phyloP scores from a whole-genome alignment of 1,139 yeast species.

The Candida albicans region DNA sequence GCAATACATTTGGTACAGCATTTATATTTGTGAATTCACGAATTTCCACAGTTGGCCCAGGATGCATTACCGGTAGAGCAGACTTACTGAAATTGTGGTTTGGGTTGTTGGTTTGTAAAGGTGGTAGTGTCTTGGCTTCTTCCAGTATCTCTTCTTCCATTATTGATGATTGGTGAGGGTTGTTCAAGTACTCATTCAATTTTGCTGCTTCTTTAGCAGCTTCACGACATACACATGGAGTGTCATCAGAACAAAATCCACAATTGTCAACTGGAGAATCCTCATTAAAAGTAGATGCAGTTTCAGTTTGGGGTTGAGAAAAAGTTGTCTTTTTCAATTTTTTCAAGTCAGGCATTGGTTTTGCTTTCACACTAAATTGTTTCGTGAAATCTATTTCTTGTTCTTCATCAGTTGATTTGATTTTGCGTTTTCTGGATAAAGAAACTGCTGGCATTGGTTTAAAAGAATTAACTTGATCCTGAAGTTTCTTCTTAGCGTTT shows the following conservation, averaged over 20 bases:
- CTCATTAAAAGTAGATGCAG: conserved; percentile 29
- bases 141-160: conserved; percentile 16
- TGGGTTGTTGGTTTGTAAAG: conserved; percentile 27
- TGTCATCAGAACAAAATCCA: conserved; percentile 90
- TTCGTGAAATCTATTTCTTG: conserved; percentile 58
- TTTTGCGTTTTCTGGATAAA: conserved; percentile 35
- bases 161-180: conserved; percentile 10
- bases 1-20: conserved; percentile 39
- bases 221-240: conserved; percentile 90
- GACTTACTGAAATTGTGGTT: conserved; percentile 26
- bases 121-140: conserved; percentile 34
- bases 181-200: conserved; percentile 29
- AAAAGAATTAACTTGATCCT: conserved; percentile 40
- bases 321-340: conserved; percentile 18
- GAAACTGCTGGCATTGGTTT: conserved; percentile 66
- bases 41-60: conserved; percentile 61
- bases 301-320: background rate
- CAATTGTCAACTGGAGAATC: conserved; percentile 71
- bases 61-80: conserved; percentile 61
- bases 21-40: conserved; percentile 45
- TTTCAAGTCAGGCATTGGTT: conserved; percentile 43
- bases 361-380: conserved; percentile 33
- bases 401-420: conserved; percentile 13
- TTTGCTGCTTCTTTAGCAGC: conserved; percentile 63
- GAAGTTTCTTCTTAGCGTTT: conserved; percentile 18